Evolutionary conservation across 768 basidiomycete genomes (phyloP).

Genomic region (Leucocoprinus birnbaumii): DNA sequence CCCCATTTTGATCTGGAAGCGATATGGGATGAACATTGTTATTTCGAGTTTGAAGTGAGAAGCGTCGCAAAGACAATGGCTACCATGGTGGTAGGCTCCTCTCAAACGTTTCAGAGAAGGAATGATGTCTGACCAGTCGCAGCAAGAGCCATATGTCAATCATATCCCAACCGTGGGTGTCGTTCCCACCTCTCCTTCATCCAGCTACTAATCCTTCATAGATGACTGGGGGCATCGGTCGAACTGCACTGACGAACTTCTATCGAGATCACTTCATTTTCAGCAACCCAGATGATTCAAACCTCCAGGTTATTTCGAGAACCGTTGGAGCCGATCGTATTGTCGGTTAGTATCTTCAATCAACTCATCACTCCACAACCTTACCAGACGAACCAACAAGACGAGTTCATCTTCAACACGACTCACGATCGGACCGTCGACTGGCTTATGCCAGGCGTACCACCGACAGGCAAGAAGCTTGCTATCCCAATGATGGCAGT

Average conservation of each 20-base stretch:
- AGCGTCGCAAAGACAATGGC: slow-evolving; percentile 55
- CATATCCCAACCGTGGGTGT: slow-evolving; percentile 49
- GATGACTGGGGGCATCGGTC: slow-evolving; percentile 57
- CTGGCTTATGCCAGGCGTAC: slow-evolving; percentile 52
- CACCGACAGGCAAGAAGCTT: slow-evolving; percentile 46
- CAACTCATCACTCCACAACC: neutral
- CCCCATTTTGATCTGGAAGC: slow-evolving; percentile 55
- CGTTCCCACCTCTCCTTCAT: neutral
- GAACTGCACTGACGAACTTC: slow-evolving; percentile 45
- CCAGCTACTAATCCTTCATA: slow-evolving; percentile 15
- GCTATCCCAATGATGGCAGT: slow-evolving; percentile 52
- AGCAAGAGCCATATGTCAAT: slow-evolving; percentile 60
- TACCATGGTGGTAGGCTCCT: slow-evolving; percentile 45
- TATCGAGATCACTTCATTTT: slow-evolving; percentile 59
- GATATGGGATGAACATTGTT: slow-evolving; percentile 60
- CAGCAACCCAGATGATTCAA: slow-evolving; percentile 47
- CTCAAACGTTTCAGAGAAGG: neutral
- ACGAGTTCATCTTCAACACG: slow-evolving; percentile 47
- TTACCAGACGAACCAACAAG: slow-evolving; percentile 23
- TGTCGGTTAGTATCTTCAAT: slow-evolving; percentile 34
- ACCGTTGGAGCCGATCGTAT: slow-evolving; percentile 50
- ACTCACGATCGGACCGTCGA: slow-evolving; percentile 43
- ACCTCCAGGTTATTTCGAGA: slow-evolving; percentile 43
- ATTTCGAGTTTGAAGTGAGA: slow-evolving; percentile 48
- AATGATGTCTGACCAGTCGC: neutral